These are phyloP conservation scores for Colletotrichum siamense DNA, from an alignment of 2,329 filamentous ascomycete genomes.

Conservation along the genomic window DNA sequence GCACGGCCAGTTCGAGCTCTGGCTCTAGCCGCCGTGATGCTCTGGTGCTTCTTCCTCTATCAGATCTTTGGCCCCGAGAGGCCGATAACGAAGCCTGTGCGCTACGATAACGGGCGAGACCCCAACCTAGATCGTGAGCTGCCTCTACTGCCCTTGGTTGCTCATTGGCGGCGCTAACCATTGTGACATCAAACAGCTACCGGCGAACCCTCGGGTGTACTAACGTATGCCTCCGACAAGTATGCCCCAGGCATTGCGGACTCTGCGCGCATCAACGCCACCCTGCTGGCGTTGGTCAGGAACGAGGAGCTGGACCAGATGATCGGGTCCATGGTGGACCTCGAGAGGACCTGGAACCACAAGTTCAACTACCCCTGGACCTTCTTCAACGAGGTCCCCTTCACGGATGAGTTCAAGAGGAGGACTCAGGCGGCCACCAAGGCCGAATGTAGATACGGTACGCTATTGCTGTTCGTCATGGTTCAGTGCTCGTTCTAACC, in stretches of 20 bases:
- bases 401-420: slow-evolving; percentile 90
- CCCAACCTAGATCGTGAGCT: slow-evolving; percentile 85
- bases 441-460: slow-evolving; percentile 86
- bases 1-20: slow-evolving; percentile 85
- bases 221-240: slow-evolving; percentile 76
- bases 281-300: slow-evolving; percentile 87
- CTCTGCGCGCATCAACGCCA: slow-evolving; percentile 89
- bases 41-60: slow-evolving; percentile 82
- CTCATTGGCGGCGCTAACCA: not conserved
- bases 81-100: slow-evolving; percentile 36
- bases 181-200: slow-evolving; percentile 64
- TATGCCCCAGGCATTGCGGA: slow-evolving; percentile 79
- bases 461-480: slow-evolving; percentile 19
- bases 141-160: not conserved
- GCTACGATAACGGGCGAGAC: slow-evolving; percentile 57
- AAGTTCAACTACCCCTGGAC: slow-evolving; percentile 99
- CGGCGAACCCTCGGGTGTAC: slow-evolving; percentile 78
- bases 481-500: slow-evolving; percentile 12
- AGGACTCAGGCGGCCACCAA: slow-evolving; percentile 84
- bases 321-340: slow-evolving; percentile 85
- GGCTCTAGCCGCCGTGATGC: slow-evolving; percentile 70
- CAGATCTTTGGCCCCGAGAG: slow-evolving; percentile 70
- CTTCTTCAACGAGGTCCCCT: slow-evolving; percentile 97
- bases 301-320: slow-evolving; percentile 89
- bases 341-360: slow-evolving; percentile 94